phyloP scores from a whole-genome alignment of 441 rosid genomes.

The Erysimum pusillum region DNA sequence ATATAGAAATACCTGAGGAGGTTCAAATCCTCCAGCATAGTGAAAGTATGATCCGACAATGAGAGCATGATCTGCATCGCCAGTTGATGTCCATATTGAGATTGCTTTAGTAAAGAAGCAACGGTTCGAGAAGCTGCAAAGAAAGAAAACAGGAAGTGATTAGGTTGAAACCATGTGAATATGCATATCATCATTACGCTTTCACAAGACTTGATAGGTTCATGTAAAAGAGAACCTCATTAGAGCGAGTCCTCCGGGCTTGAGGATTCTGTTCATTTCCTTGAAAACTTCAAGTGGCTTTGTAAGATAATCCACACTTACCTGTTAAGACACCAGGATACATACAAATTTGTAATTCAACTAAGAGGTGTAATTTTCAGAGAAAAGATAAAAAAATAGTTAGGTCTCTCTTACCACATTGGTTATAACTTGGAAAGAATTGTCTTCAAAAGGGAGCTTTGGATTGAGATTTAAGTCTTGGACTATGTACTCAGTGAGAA shows the following conservation, averaged over 20 bases:
- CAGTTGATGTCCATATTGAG: slow-evolving; percentile 93
- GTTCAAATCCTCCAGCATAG: slow-evolving; percentile 90
- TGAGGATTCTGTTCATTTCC: slow-evolving; percentile 84
- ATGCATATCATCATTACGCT: background rate
- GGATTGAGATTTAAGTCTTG: slow-evolving; percentile 88
- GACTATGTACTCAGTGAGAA: slow-evolving; percentile 78
- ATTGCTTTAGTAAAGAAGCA: slow-evolving; percentile 97
- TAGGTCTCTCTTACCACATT: slow-evolving; percentile 70
- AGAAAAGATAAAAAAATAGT: slow-evolving; percentile 13
- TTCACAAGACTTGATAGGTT: slow-evolving; percentile 12
- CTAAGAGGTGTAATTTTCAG: background rate
- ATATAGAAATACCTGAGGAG: slow-evolving; percentile 72
- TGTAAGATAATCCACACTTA: slow-evolving; percentile 88
- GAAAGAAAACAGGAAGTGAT: slow-evolving; percentile 10
- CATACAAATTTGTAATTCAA: background rate
- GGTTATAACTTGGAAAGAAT: slow-evolving; percentile 85
- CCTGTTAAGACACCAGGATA: slow-evolving; percentile 54
- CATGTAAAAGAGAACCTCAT: slow-evolving; percentile 61
- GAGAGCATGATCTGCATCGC: slow-evolving; percentile 86
- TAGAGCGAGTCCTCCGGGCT: slow-evolving; percentile 86
- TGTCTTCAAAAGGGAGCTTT: slow-evolving; percentile 86
- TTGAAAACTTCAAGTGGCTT: slow-evolving; percentile 84
- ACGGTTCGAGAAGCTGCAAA: slow-evolving; percentile 84
- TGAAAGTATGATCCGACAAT: slow-evolving; percentile 94
- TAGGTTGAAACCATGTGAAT: background rate